phyloP scores from a whole-genome alignment of 495 filamentous ascomycete genomes.

The Cairneyella variabilis region DNA sequence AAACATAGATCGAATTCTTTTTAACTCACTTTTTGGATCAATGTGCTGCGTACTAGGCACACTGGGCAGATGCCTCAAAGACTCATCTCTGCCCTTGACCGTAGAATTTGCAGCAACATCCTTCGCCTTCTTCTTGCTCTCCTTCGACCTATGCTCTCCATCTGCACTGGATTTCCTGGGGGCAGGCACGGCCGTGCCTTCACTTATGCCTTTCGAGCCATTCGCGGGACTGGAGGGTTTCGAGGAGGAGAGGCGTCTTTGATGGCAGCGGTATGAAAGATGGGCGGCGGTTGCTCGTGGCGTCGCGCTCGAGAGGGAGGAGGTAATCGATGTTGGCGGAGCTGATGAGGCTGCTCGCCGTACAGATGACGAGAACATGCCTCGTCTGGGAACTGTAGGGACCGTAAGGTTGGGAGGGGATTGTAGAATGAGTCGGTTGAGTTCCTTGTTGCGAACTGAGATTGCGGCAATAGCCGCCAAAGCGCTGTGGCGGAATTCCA shows the following conservation, averaged over 20 bases:
- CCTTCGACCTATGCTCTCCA: constrained; percentile 39
- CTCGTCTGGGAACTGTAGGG: constrained; percentile 5
- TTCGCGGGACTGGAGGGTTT: constrained; percentile 53
- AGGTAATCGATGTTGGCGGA: constrained; percentile 35
- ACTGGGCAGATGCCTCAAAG: constrained; percentile 63
- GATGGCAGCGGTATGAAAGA: constrained; percentile 36
- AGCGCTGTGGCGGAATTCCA: too few relatives aligned
- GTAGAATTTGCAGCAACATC: constrained; percentile 19
- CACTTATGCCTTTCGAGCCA: constrained; percentile 41
- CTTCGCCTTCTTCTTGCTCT: constrained; percentile 34
- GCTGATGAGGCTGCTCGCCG: constrained; percentile 42
- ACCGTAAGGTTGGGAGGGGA: constrained; percentile 5
- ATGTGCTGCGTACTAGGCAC: constrained; percentile 82
- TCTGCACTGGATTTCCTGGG: constrained; percentile 37
- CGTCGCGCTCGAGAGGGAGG: constrained; percentile 28
- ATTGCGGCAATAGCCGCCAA: background rate
- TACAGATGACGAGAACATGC: constrained; percentile 50
- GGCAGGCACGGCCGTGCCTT: constrained; percentile 35
- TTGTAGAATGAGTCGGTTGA: background rate
- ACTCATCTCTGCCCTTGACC: constrained; percentile 30
- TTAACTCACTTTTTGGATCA: constrained; percentile 53
- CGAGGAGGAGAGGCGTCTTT: constrained; percentile 52
- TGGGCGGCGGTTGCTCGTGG: constrained; percentile 32
- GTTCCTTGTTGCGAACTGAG: constrained; percentile 1
- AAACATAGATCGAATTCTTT: background rate